Percentiles rank a stretch among this genome's conserved stretches.
Evolutionary conservation across 768 basidiomycete genomes (phyloP).

Genomic region (Suillus spraguei): DNA sequence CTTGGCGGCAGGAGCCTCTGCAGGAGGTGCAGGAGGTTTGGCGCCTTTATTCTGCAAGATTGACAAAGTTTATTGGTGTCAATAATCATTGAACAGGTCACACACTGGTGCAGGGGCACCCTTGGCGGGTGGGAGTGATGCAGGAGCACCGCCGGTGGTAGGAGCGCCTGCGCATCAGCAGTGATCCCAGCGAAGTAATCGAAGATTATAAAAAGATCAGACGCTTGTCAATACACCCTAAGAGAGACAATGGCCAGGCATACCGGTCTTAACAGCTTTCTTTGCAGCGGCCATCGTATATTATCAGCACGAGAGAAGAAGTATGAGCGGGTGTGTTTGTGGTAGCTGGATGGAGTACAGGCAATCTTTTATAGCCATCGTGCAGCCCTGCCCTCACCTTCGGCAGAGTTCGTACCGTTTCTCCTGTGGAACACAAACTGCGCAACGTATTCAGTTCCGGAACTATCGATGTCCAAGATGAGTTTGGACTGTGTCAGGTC

Average conservation of each 20-base stretch:
- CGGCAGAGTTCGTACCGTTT: slow-evolving; percentile 22
- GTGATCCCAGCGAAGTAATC: not conserved
- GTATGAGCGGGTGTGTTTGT: slow-evolving; percentile 8
- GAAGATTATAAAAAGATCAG: not conserved
- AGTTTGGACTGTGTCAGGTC: slow-evolving; percentile 11
- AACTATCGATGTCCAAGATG: slow-evolving; percentile 3
- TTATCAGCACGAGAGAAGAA: slow-evolving; percentile 6
- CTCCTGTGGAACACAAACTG: slow-evolving; percentile 6
- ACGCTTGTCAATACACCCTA: not conserved
- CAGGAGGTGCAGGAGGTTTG: slow-evolving; percentile 14
- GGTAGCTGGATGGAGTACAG: not conserved
- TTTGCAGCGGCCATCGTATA: slow-evolving; percentile 26
- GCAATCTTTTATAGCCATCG: slow-evolving; percentile 25
- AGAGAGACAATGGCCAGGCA: slow-evolving; percentile 16
- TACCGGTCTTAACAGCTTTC: slow-evolving; percentile 27
- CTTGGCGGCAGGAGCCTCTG: slow-evolving; percentile 33
- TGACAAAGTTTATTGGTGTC: not conserved
- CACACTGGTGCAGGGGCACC: slow-evolving; percentile 2
- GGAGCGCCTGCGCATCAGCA: slow-evolving; percentile 17
- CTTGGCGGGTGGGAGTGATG: not conserved
- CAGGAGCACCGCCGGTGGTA: not conserved
- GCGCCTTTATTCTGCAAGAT: slow-evolving; percentile 25
- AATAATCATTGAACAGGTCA: not conserved
- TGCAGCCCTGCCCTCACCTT: slow-evolving; percentile 32
- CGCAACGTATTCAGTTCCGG: not conserved